Evolutionary conservation across 805 yeast genomes (phyloP).

Genomic region (Spathaspora arborariae): DNA sequence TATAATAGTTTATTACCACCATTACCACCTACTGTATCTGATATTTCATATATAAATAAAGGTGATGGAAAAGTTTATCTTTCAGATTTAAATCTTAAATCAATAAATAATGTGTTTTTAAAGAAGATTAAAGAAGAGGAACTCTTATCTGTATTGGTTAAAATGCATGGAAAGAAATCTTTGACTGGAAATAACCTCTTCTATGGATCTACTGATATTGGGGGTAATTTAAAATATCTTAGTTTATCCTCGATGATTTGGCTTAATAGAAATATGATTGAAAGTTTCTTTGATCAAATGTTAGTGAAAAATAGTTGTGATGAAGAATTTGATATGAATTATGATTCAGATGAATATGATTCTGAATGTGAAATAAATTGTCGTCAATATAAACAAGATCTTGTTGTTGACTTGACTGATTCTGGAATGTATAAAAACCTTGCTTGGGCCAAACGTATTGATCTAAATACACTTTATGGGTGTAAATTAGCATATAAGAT

Average conservation of each 20-base stretch:
- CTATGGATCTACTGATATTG: constrained; percentile 1
- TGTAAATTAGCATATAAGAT: constrained; percentile 25
- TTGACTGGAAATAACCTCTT: constrained; percentile 2
- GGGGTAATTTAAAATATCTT: constrained; percentile 28
- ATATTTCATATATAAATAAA: constrained; percentile 25
- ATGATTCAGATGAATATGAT: constrained; percentile 10
- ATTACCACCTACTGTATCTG: constrained; percentile 23
- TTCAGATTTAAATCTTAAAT: constrained; percentile 39
- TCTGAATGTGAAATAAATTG: background rate
- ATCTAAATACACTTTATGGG: constrained; percentile 23
- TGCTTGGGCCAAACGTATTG: constrained; percentile 35
- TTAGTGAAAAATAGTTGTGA: constrained; percentile 11
- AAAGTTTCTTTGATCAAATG: constrained; percentile 31
- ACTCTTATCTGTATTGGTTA: constrained; percentile 22
- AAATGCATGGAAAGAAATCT: constrained; percentile 20
- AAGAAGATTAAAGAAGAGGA: constrained; percentile 30
- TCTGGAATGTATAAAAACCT: constrained; percentile 45
- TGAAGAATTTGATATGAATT: constrained; percentile 3
- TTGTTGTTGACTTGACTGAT: constrained; percentile 33
- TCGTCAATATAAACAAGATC: constrained; percentile 15
- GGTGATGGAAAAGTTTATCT: constrained; percentile 33
- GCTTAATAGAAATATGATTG: constrained; percentile 39
- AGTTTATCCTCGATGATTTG: constrained; percentile 45
- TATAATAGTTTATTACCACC: constrained; percentile 40
- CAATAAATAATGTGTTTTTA: constrained; percentile 31